phyloP scores from a whole-genome alignment of 495 filamentous ascomycete species.

The Pseudevernia furfuracea region DNA sequence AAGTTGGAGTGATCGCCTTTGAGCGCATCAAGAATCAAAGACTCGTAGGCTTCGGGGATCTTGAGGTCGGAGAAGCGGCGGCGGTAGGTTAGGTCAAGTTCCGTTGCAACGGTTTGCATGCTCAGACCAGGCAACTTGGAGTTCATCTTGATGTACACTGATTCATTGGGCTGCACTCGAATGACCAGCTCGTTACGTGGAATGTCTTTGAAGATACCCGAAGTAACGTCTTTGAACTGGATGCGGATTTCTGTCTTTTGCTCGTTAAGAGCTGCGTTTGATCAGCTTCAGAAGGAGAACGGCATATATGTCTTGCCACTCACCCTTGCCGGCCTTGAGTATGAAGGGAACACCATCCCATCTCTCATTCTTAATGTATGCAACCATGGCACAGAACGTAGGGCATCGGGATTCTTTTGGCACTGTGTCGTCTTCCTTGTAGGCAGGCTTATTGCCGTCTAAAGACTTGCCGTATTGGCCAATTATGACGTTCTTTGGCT shows the following conservation, averaged over 20 bases:
- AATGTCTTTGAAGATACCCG: slow-evolving; percentile 99
- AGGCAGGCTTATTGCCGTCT: slow-evolving; percentile 93
- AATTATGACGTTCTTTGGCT: slow-evolving; percentile 99
- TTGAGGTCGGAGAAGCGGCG: slow-evolving; percentile 98
- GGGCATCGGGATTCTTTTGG: slow-evolving; percentile 96
- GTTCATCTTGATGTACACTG: slow-evolving; percentile 99
- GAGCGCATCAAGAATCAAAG: slow-evolving; percentile 89
- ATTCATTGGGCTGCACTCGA: slow-evolving; percentile 98
- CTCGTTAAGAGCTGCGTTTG: slow-evolving; percentile 73
- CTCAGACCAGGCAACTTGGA: slow-evolving; percentile 96
- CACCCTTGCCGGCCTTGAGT: slow-evolving; percentile 93
- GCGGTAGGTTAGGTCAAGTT: slow-evolving; percentile 96
- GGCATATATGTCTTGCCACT: slow-evolving; percentile 7
- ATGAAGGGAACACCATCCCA: slow-evolving; percentile 99
- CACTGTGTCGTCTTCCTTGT: slow-evolving; percentile 98
- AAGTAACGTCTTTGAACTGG: slow-evolving; percentile 98
- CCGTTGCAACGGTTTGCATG: slow-evolving; percentile 99
- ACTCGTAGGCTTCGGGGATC: slow-evolving; percentile 99
- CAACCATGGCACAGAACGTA: slow-evolving; percentile 94
- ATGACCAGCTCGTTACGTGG: slow-evolving; percentile 99
- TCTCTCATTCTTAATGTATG: slow-evolving; percentile 98
- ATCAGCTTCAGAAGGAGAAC: slow-evolving; percentile 10
- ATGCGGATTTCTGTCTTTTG: slow-evolving; percentile 99
- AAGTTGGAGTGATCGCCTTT: slow-evolving; percentile 99
- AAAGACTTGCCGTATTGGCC: slow-evolving; percentile 96